A percentile compares a stretch with the other conserved stretches of the same genome.
phyloP scores from a whole-genome alignment of 441 rosid genomes.

The Adansonia grandidieri region DNA sequence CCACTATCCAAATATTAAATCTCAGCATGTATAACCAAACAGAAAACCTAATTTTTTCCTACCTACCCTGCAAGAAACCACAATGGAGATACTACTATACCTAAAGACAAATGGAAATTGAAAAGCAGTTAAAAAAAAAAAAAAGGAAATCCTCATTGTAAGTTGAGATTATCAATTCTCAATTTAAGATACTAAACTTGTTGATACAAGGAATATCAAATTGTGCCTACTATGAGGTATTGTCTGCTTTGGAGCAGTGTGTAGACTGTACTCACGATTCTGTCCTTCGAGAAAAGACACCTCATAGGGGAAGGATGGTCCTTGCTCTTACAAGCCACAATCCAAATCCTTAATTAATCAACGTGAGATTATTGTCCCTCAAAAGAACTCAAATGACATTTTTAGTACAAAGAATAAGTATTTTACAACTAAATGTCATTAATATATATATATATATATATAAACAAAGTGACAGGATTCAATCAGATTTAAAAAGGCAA shows the following conservation, averaged over 20 bases:
- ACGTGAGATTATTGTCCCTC: too few species aligned
- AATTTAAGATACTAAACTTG: neutral
- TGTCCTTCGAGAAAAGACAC: too few species aligned
- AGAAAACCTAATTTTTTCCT: neutral
- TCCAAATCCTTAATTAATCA: too few species aligned
- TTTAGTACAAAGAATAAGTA: neutral
- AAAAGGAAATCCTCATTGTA: neutral
- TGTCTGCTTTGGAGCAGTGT: too few species aligned
- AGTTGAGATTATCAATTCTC: neutral
- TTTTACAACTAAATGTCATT: neutral
- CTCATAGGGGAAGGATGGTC: too few species aligned
- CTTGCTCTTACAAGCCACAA: too few species aligned
- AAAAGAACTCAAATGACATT: neutral
- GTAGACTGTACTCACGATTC: too few species aligned
- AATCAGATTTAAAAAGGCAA: neutral
- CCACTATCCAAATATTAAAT: neutral
- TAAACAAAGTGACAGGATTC: neutral
- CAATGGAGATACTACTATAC: neutral
- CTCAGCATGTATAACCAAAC: neutral
- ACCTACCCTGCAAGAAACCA: neutral
- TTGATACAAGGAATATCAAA: neutral
- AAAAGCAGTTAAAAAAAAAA: neutral
- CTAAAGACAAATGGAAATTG: neutral
- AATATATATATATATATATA: neutral
- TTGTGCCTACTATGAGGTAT: neutral